These are phyloP conservation scores for Saururus chinensis DNA, from an alignment of 164 flowering plant genomes.

Conservation along the genomic window DNA sequence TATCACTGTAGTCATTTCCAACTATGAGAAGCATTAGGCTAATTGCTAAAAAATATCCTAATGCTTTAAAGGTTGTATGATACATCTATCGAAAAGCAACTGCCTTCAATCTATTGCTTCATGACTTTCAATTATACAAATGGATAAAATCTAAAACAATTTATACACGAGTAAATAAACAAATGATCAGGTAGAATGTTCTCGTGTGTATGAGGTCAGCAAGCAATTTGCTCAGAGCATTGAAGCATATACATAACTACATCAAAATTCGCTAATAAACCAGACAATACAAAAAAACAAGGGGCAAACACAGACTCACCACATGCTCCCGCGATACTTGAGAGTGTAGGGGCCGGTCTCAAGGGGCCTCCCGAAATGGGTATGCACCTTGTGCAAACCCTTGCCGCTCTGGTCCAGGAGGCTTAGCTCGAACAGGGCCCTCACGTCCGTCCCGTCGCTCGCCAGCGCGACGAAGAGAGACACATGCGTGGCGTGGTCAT, in stretches of 20 bases:
- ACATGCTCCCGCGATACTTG: conserved; percentile 2
- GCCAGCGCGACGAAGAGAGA: not conserved
- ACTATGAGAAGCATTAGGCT: too few relatives aligned
- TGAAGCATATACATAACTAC: not conserved
- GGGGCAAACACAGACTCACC: not conserved
- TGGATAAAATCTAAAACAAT: too few relatives aligned
- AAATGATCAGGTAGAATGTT: too few relatives aligned
- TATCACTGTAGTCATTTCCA: too few relatives aligned
- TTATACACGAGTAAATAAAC: too few relatives aligned
- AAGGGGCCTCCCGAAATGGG: conserved; percentile 1
- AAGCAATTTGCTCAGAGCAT: too few relatives aligned
- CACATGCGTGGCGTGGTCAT: not conserved
- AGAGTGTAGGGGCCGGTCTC: conserved; percentile 1
- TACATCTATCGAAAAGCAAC: too few relatives aligned
- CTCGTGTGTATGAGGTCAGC: too few relatives aligned
- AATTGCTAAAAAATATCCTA: too few relatives aligned
- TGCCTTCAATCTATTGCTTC: too few relatives aligned
- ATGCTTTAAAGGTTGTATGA: too few relatives aligned
- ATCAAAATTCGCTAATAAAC: not conserved
- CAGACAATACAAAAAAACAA: not conserved
- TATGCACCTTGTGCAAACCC: conserved; percentile 1
- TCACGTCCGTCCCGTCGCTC: conserved; percentile 1
- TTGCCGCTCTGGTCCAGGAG: conserved; percentile 2
- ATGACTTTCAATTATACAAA: too few relatives aligned
- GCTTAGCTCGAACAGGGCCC: not conserved